Percentiles rank a stretch among this genome's conserved stretches.
Conservation (phyloP, 2,329 filamentous ascomycete species). For the Xylariaceae sp. region DNA sequence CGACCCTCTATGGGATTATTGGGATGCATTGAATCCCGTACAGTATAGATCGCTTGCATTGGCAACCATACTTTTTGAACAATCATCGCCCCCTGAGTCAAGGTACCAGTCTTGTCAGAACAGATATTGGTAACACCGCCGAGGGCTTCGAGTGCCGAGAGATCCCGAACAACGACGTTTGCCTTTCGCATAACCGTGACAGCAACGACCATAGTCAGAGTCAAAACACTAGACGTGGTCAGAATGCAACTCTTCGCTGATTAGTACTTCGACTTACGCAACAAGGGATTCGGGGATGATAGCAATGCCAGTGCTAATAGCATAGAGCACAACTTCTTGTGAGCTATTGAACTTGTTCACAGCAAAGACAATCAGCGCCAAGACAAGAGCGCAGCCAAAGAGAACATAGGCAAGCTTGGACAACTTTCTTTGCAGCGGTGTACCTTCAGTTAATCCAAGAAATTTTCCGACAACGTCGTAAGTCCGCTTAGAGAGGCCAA, state of each 20-base stretch:
- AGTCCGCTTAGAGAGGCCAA: slow-evolving; percentile 43
- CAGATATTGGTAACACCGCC: slow-evolving; percentile 71
- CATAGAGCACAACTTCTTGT: slow-evolving; percentile 54
- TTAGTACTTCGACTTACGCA: slow-evolving; percentile 40
- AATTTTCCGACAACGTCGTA: slow-evolving; percentile 54
- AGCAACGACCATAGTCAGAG: slow-evolving; percentile 66
- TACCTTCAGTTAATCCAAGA: slow-evolving; percentile 62
- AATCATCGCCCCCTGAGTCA: slow-evolving; percentile 67
- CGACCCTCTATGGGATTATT: slow-evolving; percentile 57
- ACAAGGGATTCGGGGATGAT: slow-evolving; percentile 64
- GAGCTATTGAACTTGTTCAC: slow-evolving; percentile 51
- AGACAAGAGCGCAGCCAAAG: slow-evolving; percentile 63
- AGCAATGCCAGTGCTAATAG: slow-evolving; percentile 55
- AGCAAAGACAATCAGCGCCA: slow-evolving; percentile 56
- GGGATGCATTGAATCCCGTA: slow-evolving; percentile 58
- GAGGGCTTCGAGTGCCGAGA: slow-evolving; percentile 64
- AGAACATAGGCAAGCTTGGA: slow-evolving; percentile 73
- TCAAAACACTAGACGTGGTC: slow-evolving; percentile 47
- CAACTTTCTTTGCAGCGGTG: slow-evolving; percentile 73
- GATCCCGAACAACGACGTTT: slow-evolving; percentile 62
- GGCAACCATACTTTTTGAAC: slow-evolving; percentile 65
- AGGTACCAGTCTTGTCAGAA: slow-evolving; percentile 69
- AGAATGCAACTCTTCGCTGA: slow-evolving; percentile 13
- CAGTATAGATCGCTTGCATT: slow-evolving; percentile 51
- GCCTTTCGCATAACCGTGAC: slow-evolving; percentile 62